Conservation (phyloP, 148 eudicot species). For the Vaccinium vitisidaea region DNA sequence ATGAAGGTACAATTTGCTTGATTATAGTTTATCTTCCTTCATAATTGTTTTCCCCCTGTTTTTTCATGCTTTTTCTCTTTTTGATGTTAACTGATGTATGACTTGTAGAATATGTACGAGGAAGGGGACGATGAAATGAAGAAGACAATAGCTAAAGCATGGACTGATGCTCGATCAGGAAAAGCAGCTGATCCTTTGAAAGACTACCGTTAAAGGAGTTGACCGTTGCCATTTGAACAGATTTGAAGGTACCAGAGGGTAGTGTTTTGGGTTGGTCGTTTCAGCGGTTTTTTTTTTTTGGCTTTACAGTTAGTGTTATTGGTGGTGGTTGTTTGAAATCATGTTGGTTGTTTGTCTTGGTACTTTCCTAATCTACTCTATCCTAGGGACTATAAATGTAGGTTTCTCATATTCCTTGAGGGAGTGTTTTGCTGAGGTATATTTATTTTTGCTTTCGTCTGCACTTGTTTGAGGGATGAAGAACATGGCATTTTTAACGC, state of each 20-base stretch:
- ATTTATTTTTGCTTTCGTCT: background rate
- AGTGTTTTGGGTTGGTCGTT: background rate
- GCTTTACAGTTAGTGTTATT: background rate
- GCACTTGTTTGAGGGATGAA: background rate
- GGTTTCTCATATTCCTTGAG: background rate
- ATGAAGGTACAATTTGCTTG: constrained; percentile 65
- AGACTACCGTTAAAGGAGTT: constrained; percentile 25
- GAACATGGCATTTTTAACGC: background rate
- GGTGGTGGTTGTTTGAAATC: background rate
- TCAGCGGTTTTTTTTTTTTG: background rate
- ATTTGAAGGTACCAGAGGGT: background rate
- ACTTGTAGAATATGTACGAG: constrained; percentile 88
- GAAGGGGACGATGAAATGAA: constrained; percentile 98
- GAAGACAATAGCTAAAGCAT: constrained; percentile 86
- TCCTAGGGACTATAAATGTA: background rate
- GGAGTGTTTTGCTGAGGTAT: background rate
- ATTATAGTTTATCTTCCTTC: background rate
- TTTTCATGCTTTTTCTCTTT: background rate
- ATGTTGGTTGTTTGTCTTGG: background rate
- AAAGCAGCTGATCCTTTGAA: constrained; percentile 67
- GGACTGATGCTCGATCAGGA: constrained; percentile 93
- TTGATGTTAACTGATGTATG: background rate
- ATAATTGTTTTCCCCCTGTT: background rate
- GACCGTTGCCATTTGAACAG: background rate
- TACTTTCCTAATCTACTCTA: background rate